Evolutionary conservation across 768 basidiomycete genomes (phyloP).

Genomic region (Mycena polygramma): DNA sequence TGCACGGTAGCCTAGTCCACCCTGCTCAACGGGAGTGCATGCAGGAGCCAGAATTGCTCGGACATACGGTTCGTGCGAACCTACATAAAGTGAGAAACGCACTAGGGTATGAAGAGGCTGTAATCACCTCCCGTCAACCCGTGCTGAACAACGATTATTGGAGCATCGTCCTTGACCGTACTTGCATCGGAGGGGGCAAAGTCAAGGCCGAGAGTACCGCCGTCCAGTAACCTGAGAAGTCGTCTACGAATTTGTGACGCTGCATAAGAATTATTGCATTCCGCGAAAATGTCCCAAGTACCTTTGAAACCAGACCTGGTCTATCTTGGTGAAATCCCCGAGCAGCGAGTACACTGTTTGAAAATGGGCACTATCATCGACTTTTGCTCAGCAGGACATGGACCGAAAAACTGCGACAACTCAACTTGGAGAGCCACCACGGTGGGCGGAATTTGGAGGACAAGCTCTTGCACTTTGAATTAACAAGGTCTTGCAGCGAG

Average conservation of each 20-base stretch:
- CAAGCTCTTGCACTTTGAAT: conserved; percentile 58
- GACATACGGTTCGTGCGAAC: conserved; percentile 94
- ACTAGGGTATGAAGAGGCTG: neutral
- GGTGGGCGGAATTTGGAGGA: conserved; percentile 57
- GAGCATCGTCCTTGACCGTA: conserved; percentile 54
- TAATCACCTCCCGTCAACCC: conserved; percentile 65
- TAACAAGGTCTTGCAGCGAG: conserved; percentile 56
- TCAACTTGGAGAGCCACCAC: conserved; percentile 62
- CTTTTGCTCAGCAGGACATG: neutral
- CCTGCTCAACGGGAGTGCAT: conserved; percentile 75
- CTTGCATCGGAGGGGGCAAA: conserved; percentile 64
- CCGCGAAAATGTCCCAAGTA: neutral
- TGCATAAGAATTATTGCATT: neutral
- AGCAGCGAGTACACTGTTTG: conserved; percentile 73
- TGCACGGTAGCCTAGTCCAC: conserved; percentile 91
- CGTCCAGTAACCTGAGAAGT: conserved; percentile 66
- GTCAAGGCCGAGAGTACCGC: conserved; percentile 77
- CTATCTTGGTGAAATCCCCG: conserved; percentile 70
- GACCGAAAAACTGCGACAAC: neutral
- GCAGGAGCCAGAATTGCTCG: conserved; percentile 83
- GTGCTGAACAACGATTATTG: conserved; percentile 70
- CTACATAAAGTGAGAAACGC: conserved; percentile 50
- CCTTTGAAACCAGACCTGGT: conserved; percentile 65
- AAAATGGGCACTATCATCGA: conserved; percentile 65
- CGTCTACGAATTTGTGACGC: conserved; percentile 47